phyloP scores from a whole-genome alignment of 164 flowering plant species.

The Stephania japonica region DNA sequence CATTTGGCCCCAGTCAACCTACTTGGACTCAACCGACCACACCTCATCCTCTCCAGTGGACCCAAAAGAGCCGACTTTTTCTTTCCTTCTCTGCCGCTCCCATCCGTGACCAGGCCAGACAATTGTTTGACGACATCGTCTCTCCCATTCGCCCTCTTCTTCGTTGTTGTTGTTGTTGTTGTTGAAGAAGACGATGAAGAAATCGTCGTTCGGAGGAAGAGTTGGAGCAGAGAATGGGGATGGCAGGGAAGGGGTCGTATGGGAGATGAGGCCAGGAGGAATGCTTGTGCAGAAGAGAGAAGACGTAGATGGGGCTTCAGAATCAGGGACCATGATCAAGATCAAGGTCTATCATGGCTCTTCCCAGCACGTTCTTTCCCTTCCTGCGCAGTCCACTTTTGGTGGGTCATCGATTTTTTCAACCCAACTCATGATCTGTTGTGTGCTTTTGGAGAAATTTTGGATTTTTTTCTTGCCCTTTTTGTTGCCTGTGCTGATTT shows the following conservation, averaged over 20 bases:
- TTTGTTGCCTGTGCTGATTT: too few relatives aligned
- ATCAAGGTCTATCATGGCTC: slow-evolving; percentile 51
- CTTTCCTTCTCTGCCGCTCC: too few relatives aligned
- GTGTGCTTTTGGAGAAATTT: neutral
- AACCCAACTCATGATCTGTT: neutral
- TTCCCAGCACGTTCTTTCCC: slow-evolving; percentile 33
- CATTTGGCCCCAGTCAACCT: too few relatives aligned
- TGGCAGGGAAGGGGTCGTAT: slow-evolving; percentile 27
- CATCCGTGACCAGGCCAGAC: too few relatives aligned
- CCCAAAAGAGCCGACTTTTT: too few relatives aligned
- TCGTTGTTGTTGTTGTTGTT: too few relatives aligned
- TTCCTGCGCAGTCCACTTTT: slow-evolving; percentile 56
- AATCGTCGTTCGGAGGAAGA: slow-evolving; percentile 1
- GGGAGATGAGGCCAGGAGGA: slow-evolving; percentile 49
- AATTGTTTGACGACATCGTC: neutral
- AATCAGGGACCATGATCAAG: slow-evolving; percentile 39
- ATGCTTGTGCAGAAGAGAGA: slow-evolving; percentile 52
- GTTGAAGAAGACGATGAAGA: neutral
- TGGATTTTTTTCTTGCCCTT: neutral
- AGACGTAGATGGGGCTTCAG: slow-evolving; percentile 23
- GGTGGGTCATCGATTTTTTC: slow-evolving; percentile 24
- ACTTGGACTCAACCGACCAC: too few relatives aligned
- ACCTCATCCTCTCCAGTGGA: too few relatives aligned
- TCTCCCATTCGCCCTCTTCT: slow-evolving; percentile 4
- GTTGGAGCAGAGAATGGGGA: slow-evolving; percentile 5